Base-by-base conservation (phyloP, 495 filamentous ascomycete species). In the Neurospora sp. region DNA sequence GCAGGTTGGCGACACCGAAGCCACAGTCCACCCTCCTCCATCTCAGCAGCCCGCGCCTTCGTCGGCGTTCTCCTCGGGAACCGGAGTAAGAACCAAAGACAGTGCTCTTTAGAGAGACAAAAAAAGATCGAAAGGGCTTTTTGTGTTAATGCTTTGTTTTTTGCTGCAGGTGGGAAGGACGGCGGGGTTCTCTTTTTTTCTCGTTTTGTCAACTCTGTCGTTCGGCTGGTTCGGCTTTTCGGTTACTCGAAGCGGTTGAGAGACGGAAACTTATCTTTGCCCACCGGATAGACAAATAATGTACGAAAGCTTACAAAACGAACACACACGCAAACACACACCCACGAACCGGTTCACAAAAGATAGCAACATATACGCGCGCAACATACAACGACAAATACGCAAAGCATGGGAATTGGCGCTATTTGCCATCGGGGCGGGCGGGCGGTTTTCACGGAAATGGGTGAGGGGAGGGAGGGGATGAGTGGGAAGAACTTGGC, bases 1-100 rank as follows among this genome's bases (percentile, higher is more conserved):
- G 82, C 94, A 97, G 83, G 94, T 97, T 59, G 93, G 93, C 72
- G 94, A 97, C 81, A 89, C 89, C 61, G 92, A 91, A 84, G 86
- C 89, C 78, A 86, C 89, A 86, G 82, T 92, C 41, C 87, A 87
- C 42, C 65, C 68, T 27, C 65, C 9, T 31, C 53, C 53, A 65
- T 35, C 53, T 65, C 53, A 35, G 44, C 41, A 44, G 48, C 53
- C 53, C 53, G 53, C 35, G 53, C 27, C 53, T 35, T 31, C 22
- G 27, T 65, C 53, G 53, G 53, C 53, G 12, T 35, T 65, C 53
- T 35, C 53, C 53, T 65, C 53, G 53, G 53, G 27, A 65, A 35
- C 53, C 53, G 53, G 53, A 65, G 53, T 65, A 65, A 65, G 53
- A 65, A 65, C 53, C 53, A 65, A 65, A 65, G 53, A 65, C 27